Conservation (phyloP, 352 stramenopile species). For the Globisporangium heterothallicum region DNA sequence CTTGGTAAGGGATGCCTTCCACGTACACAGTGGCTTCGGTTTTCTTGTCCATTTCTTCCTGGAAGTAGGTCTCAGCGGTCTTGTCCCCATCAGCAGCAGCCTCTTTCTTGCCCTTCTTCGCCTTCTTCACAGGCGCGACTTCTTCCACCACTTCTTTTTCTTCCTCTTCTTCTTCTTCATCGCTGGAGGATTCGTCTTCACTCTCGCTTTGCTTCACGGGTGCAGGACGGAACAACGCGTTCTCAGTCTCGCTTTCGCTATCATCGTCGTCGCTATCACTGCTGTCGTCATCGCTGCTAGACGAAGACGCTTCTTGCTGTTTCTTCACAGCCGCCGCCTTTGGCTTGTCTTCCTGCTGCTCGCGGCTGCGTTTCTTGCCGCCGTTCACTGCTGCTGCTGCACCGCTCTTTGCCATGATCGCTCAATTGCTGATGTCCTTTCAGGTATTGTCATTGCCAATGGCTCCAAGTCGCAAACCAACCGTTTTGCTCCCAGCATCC, state of each 20-base stretch:
- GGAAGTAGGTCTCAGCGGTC: slow-evolving; percentile 21
- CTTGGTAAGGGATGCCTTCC: slow-evolving; percentile 94
- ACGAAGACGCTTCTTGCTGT: neutral
- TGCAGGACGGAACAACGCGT: slow-evolving; percentile 64
- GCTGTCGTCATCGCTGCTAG: slow-evolving; percentile 10
- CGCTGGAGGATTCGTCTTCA: slow-evolving; percentile 15
- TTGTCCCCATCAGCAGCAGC: slow-evolving; percentile 11
- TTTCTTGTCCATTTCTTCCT: slow-evolving; percentile 67
- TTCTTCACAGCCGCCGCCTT: slow-evolving; percentile 2
- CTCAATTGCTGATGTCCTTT: slow-evolving; percentile 10
- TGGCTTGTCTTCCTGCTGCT: slow-evolving; percentile 7
- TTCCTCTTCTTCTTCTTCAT: slow-evolving; percentile 73
- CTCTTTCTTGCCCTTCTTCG: slow-evolving; percentile 21
- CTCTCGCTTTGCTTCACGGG: slow-evolving; percentile 19
- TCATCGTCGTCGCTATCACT: slow-evolving; percentile 16
- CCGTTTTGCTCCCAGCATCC: neutral
- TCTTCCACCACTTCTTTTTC: slow-evolving; percentile 58
- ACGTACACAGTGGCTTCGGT: slow-evolving; percentile 90
- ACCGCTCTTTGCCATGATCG: slow-evolving; percentile 5
- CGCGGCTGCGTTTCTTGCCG: slow-evolving; percentile 32
- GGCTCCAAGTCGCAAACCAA: slow-evolving; percentile 7
- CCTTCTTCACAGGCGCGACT: slow-evolving; percentile 9
- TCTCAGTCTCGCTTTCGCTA: slow-evolving; percentile 57
- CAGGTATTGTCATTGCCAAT: slow-evolving; percentile 1
- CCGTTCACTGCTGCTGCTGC: slow-evolving; percentile 1